Evolutionary conservation across 2,329 filamentous ascomycete genomes (phyloP).

Genomic region (Pseudogymnoascus sp.): DNA sequence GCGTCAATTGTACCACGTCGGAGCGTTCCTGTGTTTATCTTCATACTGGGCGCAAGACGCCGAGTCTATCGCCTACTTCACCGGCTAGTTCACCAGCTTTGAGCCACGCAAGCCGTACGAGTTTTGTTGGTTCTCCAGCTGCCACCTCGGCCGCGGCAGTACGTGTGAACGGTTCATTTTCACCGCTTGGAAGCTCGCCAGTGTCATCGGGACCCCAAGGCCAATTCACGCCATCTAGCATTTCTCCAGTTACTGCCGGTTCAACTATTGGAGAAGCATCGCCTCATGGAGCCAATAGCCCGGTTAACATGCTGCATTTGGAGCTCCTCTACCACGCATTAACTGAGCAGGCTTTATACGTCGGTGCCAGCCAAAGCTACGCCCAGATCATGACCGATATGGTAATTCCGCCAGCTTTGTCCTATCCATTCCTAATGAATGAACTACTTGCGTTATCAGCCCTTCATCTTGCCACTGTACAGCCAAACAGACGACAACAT

Average conservation of each 20-base stretch:
- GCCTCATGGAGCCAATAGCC: background rate
- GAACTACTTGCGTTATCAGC: conserved; percentile 29
- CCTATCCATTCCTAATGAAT: conserved; percentile 30
- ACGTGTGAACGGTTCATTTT: background rate
- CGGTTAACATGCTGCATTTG: conserved; percentile 30
- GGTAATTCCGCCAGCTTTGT: conserved; percentile 20
- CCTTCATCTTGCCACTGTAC: conserved; percentile 28
- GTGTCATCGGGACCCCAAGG: background rate
- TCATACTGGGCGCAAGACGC: background rate
- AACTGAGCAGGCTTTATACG: background rate
- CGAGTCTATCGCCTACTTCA: background rate
- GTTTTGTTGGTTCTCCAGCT: background rate
- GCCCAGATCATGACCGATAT: background rate
- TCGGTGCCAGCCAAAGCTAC: background rate
- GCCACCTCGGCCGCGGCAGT: background rate
- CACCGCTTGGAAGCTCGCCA: background rate
- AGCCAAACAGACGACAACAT: conserved; percentile 18
- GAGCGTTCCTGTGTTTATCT: conserved; percentile 17
- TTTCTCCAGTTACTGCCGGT: background rate
- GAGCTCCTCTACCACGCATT: conserved; percentile 34
- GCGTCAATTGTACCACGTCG: conserved; percentile 25
- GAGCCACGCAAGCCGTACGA: background rate
- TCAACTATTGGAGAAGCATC: background rate
- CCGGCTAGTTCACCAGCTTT: background rate
- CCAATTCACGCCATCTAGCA: background rate